A percentile compares a stretch with the other conserved stretches of the same genome.
phyloP scores from a whole-genome alignment of 768 basidiomycete species.

The Dentipellis fragilis region DNA sequence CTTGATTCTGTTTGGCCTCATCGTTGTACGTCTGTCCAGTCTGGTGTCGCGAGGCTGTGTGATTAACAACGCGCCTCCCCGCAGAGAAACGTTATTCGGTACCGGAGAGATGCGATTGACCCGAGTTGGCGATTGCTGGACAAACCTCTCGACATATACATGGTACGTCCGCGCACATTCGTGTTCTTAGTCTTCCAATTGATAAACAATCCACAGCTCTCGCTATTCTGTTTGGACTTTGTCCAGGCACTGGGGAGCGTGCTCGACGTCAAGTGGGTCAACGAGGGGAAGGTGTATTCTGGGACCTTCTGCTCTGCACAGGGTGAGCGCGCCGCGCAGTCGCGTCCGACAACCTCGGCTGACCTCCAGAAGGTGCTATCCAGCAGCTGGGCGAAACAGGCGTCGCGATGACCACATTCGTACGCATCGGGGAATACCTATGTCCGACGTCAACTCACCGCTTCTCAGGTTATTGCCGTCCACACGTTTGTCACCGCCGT shows the following conservation, averaged over 20 bases:
- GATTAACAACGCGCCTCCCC: not conserved
- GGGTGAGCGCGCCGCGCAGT: slow-evolving; percentile 14
- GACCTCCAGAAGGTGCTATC: slow-evolving; percentile 20
- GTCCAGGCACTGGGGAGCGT: slow-evolving; percentile 29
- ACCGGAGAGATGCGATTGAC: not conserved
- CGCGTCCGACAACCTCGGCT: not conserved
- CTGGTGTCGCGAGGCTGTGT: not conserved
- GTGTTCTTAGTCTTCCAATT: too few species aligned
- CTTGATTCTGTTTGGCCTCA: not conserved
- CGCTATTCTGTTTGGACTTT: slow-evolving; percentile 23
- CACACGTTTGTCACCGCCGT: slow-evolving; percentile 31
- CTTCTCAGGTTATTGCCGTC: slow-evolving; percentile 18
- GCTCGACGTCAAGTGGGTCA: slow-evolving; percentile 28
- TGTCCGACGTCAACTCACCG: slow-evolving; percentile 16
- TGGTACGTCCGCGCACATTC: slow-evolving; percentile 18
- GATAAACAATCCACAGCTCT: slow-evolving; percentile 7
- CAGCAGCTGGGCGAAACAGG: slow-evolving; percentile 34
- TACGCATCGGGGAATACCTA: slow-evolving; percentile 13
- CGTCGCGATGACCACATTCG: slow-evolving; percentile 31
- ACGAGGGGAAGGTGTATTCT: slow-evolving; percentile 22
- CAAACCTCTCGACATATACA: slow-evolving; percentile 30
- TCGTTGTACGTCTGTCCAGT: slow-evolving; percentile 2
- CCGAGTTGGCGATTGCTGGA: slow-evolving; percentile 19
- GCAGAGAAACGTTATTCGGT: slow-evolving; percentile 8
- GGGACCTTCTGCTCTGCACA: slow-evolving; percentile 29